phyloP scores from a whole-genome alignment of 768 basidiomycete genomes.

The Lactarius quietus region DNA sequence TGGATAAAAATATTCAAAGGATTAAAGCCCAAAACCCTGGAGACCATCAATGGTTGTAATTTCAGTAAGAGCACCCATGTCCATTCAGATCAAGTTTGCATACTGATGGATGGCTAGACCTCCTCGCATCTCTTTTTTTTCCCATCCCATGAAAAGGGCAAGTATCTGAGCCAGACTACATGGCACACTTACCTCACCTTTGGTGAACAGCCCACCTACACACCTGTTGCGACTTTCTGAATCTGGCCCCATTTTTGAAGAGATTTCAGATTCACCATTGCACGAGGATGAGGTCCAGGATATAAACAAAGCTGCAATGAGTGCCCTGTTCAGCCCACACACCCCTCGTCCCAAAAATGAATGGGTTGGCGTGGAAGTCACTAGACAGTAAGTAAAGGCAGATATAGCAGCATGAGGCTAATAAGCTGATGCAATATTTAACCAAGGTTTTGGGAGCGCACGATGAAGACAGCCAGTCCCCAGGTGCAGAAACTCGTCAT shows the following conservation, averaged over 20 bases:
- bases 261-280: conserved; percentile 17
- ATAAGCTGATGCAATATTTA: background rate
- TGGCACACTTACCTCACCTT: background rate
- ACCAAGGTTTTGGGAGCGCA: conserved; percentile 21
- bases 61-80: conserved; percentile 19
- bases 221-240: conserved; percentile 11
- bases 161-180: background rate
- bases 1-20: conserved; percentile 23
- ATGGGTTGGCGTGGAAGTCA: conserved; percentile 17
- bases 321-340: conserved; percentile 22
- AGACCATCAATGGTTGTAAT: conserved; percentile 21
- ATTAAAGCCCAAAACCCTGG: conserved; percentile 14
- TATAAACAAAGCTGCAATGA: conserved; percentile 16
- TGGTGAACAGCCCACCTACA: conserved; percentile 13
- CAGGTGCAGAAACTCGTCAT: conserved; percentile 13
- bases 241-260: conserved; percentile 21
- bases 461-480: conserved; percentile 12
- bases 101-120: conserved; percentile 10
- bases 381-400: conserved; percentile 15
- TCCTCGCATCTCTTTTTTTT: conserved; percentile 25
- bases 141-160: conserved; percentile 16
- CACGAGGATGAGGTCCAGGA: conserved; percentile 1
- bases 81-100: no score
- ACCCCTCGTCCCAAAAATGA: conserved; percentile 17
- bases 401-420: background rate